A percentile compares a stretch with the other conserved stretches of the same genome.
phyloP scores from a whole-genome alignment of 306 rosid genomes.

The Prunus kanzakura region DNA sequence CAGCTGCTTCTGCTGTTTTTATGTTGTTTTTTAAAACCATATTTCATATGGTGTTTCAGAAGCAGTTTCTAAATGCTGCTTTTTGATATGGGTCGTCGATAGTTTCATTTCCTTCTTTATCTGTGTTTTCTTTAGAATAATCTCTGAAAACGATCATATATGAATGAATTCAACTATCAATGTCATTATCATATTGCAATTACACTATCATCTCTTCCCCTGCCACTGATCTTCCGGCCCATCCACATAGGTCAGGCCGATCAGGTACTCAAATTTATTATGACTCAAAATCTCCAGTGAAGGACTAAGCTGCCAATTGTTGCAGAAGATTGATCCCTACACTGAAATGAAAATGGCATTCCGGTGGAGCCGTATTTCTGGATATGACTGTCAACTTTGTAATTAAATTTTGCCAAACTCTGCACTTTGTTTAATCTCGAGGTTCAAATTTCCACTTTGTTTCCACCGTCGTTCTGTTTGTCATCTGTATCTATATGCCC shows the following conservation, averaged over 20 bases:
- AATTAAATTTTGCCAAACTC: neutral
- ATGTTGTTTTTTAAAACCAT: neutral
- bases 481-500: constrained; percentile 1
- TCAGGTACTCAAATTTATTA: neutral
- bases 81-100: too few relatives aligned
- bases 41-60: too few relatives aligned
- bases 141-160: too few relatives aligned
- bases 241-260: neutral
- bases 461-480: neutral
- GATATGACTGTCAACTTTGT: neutral
- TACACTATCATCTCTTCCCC: too few relatives aligned
- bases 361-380: neutral
- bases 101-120: too few relatives aligned
- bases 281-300: neutral
- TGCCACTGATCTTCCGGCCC: too few relatives aligned
- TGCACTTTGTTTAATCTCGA: neutral
- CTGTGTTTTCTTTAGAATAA: too few relatives aligned
- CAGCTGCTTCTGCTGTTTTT: too few relatives aligned
- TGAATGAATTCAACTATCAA: too few relatives aligned
- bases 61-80: too few relatives aligned
- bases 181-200: too few relatives aligned
- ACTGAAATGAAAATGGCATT: neutral
- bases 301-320: neutral
- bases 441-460: constrained; percentile 1
- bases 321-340: constrained; percentile 7